phyloP scores from a whole-genome alignment of 2,329 filamentous ascomycete genomes.

The Emmonsiellopsis sp. region DNA sequence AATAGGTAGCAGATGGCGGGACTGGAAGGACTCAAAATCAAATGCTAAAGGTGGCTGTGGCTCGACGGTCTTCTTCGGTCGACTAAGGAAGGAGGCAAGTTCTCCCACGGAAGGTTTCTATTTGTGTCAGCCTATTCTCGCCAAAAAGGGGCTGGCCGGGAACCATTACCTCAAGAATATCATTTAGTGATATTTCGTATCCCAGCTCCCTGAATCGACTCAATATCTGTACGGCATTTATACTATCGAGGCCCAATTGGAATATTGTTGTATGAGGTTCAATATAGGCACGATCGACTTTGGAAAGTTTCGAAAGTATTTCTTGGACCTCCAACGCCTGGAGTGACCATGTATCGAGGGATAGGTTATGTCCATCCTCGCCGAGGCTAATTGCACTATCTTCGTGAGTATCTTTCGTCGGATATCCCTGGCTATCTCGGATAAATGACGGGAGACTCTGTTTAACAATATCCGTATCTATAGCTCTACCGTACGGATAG shows the following conservation, averaged over 20 bases:
- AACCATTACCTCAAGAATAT: slow-evolving; percentile 56
- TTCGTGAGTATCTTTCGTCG: background rate
- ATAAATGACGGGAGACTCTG: slow-evolving; percentile 20
- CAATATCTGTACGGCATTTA: slow-evolving; percentile 73
- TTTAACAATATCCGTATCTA: slow-evolving; percentile 18
- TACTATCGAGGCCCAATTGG: slow-evolving; percentile 82
- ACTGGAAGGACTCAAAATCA: slow-evolving; percentile 46
- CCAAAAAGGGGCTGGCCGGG: background rate
- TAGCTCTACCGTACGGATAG: slow-evolving; percentile 23
- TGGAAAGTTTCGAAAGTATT: slow-evolving; percentile 52
- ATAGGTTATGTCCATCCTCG: background rate
- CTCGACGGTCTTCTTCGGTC: slow-evolving; percentile 31
- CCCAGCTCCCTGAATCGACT: slow-evolving; percentile 54
- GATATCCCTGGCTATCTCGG: background rate
- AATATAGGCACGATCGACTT: slow-evolving; percentile 44
- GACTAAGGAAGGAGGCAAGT: slow-evolving; percentile 25
- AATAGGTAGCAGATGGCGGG: slow-evolving; percentile 28
- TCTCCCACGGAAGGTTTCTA: slow-evolving; percentile 29
- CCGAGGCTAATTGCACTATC: background rate
- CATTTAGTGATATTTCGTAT: slow-evolving; percentile 53
- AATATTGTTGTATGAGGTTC: slow-evolving; percentile 63
- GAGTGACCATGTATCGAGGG: slow-evolving; percentile 37
- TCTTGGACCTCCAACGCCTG: slow-evolving; percentile 47
- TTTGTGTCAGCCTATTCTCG: slow-evolving; percentile 8
- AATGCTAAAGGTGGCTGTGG: slow-evolving; percentile 19